phyloP scores from a whole-genome alignment of 2,329 filamentous ascomycete genomes.

The Xylogone sp. region DNA sequence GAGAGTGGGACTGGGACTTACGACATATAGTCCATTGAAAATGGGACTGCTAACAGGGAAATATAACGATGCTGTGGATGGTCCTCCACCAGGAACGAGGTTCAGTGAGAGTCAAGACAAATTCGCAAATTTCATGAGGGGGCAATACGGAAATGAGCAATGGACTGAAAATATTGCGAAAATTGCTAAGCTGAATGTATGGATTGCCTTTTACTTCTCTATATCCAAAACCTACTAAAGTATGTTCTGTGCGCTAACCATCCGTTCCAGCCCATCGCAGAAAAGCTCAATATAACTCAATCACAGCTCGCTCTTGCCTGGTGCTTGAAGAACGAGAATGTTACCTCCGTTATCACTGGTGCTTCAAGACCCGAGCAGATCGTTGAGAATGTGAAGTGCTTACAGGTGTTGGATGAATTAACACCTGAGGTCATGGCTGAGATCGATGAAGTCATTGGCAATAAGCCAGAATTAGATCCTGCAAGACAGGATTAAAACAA shows the following conservation, averaged over 20 bases:
- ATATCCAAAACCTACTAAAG: too few species aligned
- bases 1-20: conserved; percentile 56
- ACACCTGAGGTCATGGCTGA: conserved; percentile 55
- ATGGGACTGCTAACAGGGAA: conserved; percentile 62
- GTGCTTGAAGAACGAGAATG: conserved; percentile 58
- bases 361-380: conserved; percentile 56
- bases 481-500: too few species aligned
- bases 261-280: conserved; percentile 63
- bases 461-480: too few species aligned
- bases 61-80: conserved; percentile 63
- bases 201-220: too few species aligned
- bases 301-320: conserved; percentile 53
- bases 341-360: conserved; percentile 58
- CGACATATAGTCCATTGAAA: conserved; percentile 58
- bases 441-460: conserved; percentile 56
- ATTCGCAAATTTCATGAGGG: conserved; percentile 39
- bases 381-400: conserved; percentile 53
- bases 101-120: conserved; percentile 50
- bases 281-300: conserved; percentile 52
- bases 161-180: conserved; percentile 61
- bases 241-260: too few species aligned
- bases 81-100: conserved; percentile 56
- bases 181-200: too few species aligned
- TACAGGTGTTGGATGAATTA: conserved; percentile 49
- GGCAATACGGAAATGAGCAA: conserved; percentile 39